Evolutionary conservation across 768 basidiomycete species (phyloP).

Genomic region (Rhizopogon roseolus): DNA sequence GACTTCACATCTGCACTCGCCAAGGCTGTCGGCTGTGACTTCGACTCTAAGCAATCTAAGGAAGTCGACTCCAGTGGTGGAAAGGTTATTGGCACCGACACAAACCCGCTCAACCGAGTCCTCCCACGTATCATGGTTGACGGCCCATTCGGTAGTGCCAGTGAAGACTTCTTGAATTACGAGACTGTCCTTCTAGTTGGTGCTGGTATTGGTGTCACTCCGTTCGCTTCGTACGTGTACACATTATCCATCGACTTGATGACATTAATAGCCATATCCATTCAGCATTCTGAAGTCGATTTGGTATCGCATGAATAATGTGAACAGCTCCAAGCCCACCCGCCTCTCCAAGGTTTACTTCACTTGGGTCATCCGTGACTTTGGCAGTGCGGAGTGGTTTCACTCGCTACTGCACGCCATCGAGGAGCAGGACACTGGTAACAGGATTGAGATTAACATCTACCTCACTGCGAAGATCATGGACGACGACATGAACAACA

Average conservation of each 20-base stretch:
- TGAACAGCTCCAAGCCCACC: conserved; percentile 69
- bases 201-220: conserved; percentile 95
- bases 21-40: conserved; percentile 79
- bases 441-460: conserved; percentile 89
- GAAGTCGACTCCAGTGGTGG: conserved; percentile 43
- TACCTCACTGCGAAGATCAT: conserved; percentile 89
- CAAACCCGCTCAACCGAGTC: conserved; percentile 60
- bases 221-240: conserved; percentile 81
- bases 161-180: conserved; percentile 87
- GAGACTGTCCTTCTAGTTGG: conserved; percentile 88
- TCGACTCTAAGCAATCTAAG: conserved; percentile 50
- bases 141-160: conserved; percentile 90
- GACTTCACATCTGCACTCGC: conserved; percentile 87
- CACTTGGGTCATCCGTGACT: conserved; percentile 94
- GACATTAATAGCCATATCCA: conserved; percentile 2
- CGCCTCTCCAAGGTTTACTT: conserved; percentile 90
- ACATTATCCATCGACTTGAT: neutral
- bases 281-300: conserved; percentile 79
- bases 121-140: conserved; percentile 95
- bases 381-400: conserved; percentile 89
- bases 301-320: conserved; percentile 95
- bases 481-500: conserved; percentile 92
- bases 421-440: conserved; percentile 85
- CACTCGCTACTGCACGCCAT: conserved; percentile 89
- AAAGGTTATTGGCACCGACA: conserved; percentile 54